Base-by-base conservation (phyloP, 345 rosid genomes). In the Turritis glabra region DNA sequence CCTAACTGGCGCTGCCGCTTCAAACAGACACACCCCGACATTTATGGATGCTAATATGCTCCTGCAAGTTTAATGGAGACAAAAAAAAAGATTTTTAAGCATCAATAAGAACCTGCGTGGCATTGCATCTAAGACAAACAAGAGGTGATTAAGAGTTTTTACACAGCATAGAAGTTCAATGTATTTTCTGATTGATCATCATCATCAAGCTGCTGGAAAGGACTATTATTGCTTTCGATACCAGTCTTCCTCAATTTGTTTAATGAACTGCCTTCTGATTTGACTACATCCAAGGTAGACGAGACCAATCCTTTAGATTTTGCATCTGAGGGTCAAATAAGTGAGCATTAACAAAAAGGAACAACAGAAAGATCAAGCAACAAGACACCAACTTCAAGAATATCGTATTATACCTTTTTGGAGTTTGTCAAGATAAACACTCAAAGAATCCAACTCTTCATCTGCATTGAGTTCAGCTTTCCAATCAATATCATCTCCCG, bases 11-110 rank as follows among this genome's bases (percentile, higher is more conserved):
- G 84, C 83, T 1, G 96, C 98, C 30, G 90, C 81, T 82, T 89
- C 96, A 32, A 93, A 93, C 82, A 91, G 76, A 64, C 86, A 86
- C 29, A 91, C 97, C 0, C 94, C 97, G 7, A 93, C 83, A 70
- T 91, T 86, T 82, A 89, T 77, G 5, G 97, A 88, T 69, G 82
- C 91, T 72, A 93, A 78, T 71, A 81, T 59, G 47, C 88, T 67
- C 84, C 97, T 91, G 89, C 87, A 46, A 63, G 19, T 37, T 1
- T 62, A 65, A 48, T 3, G 48, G 10, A 18, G 21, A 23, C 29
- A 22, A 3, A 1, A 18, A 15, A 6, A 25, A 17, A 3, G 3
- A 7, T 2, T 1, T 18, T 3, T 48, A 25, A 66, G 63, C 21
- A 43, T 40, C 46, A 54, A 2, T 0, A 44, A 55, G 62, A 46